A percentile compares a stretch with the other conserved stretches of the same genome.
Conservation (phyloP, 2,329 filamentous ascomycete species). For the Fusarium chaquense region DNA sequence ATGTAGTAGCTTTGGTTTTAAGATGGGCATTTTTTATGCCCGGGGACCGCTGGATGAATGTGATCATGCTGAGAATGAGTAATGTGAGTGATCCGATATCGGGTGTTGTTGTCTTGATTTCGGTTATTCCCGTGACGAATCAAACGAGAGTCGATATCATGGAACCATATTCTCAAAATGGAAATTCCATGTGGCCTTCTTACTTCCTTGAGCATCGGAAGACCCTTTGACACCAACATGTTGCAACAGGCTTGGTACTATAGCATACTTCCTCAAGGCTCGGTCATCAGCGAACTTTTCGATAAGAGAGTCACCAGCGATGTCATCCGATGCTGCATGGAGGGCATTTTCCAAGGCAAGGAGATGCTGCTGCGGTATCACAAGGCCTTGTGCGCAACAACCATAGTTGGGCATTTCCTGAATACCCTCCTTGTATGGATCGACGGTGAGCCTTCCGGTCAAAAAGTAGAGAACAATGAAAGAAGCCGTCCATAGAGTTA, state of each 20-base stretch:
- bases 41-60: background rate
- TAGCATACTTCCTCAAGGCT: slow-evolving; percentile 49
- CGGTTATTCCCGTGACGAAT: background rate
- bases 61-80: background rate
- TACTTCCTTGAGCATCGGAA: slow-evolving; percentile 39
- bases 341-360: slow-evolving; percentile 35
- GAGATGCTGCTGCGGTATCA: slow-evolving; percentile 49
- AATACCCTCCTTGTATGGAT: slow-evolving; percentile 42
- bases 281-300: slow-evolving; percentile 47
- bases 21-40: background rate
- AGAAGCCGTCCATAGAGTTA: slow-evolving; percentile 45
- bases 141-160: background rate
- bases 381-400: slow-evolving; percentile 53
- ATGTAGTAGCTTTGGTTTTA: no score
- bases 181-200: slow-evolving; percentile 51
- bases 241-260: slow-evolving; percentile 51
- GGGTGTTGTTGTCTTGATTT: background rate
- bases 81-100: background rate
- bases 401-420: slow-evolving; percentile 52
- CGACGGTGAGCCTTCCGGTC: slow-evolving; percentile 46
- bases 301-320: slow-evolving; percentile 50
- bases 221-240: slow-evolving; percentile 50
- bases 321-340: slow-evolving; percentile 30
- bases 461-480: slow-evolving; percentile 48
- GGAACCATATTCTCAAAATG: slow-evolving; percentile 43